phyloP scores from a whole-genome alignment of 306 rosid species.

The Inga oerstediana region DNA sequence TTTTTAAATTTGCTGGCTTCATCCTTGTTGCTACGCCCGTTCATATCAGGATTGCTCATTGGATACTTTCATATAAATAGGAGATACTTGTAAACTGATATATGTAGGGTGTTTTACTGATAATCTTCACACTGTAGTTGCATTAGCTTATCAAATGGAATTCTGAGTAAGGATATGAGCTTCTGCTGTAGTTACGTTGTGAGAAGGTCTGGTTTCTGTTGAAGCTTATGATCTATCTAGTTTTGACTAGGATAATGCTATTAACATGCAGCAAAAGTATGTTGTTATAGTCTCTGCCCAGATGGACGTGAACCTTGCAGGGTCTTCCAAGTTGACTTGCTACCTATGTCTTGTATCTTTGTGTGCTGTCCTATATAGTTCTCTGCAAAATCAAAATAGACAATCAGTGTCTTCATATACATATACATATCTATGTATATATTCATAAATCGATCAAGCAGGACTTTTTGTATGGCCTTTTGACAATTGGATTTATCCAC shows the following conservation, averaged over 20 bases:
- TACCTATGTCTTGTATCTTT: background rate
- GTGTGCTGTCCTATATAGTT: background rate
- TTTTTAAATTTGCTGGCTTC: background rate
- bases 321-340: conserved; percentile 28
- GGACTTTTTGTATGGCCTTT: conserved; percentile 34
- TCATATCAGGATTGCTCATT: background rate
- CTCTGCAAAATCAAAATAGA: background rate
- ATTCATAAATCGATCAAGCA: conserved; percentile 31
- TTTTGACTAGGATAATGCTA: conserved; percentile 29
- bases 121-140: conserved; percentile 29
- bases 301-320: conserved; percentile 34
- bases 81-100: conserved; percentile 8
- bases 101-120: conserved; percentile 12
- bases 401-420: background rate
- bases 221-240: conserved; percentile 22
- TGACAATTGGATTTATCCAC: conserved; percentile 32
- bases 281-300: conserved; percentile 31
- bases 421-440: background rate
- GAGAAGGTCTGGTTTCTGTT: background rate
- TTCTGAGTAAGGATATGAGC: background rate
- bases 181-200: background rate
- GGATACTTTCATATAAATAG: background rate
- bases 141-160: conserved; percentile 11
- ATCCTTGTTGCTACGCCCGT: background rate
- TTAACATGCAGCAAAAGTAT: conserved; percentile 16